Percentiles rank a stretch among this genome's conserved stretches.
Evolutionary conservation across 371 early-diverging fungal genomes (phyloP).

Genomic region (Mortierella sp.): DNA sequence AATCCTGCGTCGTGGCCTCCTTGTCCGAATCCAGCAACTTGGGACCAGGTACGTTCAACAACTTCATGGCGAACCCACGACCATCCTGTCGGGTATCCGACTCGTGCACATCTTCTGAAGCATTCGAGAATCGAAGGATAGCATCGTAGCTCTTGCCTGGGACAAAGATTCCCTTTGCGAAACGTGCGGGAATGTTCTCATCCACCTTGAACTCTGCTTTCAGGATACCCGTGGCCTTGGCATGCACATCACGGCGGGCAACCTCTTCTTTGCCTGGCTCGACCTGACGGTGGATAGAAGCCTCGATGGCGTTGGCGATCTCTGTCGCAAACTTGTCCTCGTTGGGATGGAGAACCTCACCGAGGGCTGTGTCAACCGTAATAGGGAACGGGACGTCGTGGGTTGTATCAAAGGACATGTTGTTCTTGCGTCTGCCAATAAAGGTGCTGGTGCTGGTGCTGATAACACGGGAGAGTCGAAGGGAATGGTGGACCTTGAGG

Average conservation of each 20-base stretch:
- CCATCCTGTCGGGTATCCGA: slow-evolving; percentile 15
- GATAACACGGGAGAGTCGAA: not conserved
- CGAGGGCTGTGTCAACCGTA: slow-evolving; percentile 31
- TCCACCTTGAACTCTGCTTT: slow-evolving; percentile 33
- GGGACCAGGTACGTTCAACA: slow-evolving; percentile 30
- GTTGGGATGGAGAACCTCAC: slow-evolving; percentile 33
- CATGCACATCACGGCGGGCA: slow-evolving; percentile 38
- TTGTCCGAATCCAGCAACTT: slow-evolving; percentile 41
- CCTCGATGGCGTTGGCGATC: slow-evolving; percentile 27
- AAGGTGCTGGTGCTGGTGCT: not conserved
- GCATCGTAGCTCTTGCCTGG: slow-evolving; percentile 45
- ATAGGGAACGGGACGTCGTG: slow-evolving; percentile 39
- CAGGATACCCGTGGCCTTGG: slow-evolving; percentile 36
- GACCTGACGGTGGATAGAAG: slow-evolving; percentile 14
- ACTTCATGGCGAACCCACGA: slow-evolving; percentile 40
- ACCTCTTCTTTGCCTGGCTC: slow-evolving; percentile 2
- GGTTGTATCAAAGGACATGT: slow-evolving; percentile 16
- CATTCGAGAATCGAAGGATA: slow-evolving; percentile 35
- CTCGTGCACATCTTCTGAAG: slow-evolving; percentile 15
- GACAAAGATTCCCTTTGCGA: slow-evolving; percentile 39
- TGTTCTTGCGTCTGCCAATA: slow-evolving; percentile 1
- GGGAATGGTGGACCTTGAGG: not conserved
- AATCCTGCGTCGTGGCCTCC: slow-evolving; percentile 42
- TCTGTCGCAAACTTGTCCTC: slow-evolving; percentile 25
- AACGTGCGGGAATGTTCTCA: slow-evolving; percentile 27